Evolutionary conservation across 192 early-diverging fungal species (phyloP).

Genomic region (Gorgonomyces haynaldii): DNA sequence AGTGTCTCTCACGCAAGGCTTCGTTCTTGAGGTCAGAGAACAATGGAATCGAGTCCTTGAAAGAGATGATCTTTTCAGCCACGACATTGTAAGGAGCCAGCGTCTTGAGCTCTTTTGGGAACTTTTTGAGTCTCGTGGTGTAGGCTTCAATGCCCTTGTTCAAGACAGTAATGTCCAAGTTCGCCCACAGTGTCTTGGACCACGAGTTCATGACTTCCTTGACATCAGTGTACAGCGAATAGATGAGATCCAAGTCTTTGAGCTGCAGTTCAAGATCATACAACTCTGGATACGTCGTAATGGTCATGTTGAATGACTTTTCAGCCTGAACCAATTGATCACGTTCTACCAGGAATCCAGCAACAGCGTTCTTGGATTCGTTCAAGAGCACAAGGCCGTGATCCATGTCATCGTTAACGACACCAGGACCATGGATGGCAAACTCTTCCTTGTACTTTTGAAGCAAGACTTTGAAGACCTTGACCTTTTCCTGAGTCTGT

Average conservation of each 20-base stretch:
- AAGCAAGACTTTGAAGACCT: slow-evolving; percentile 34
- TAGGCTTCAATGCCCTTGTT: slow-evolving; percentile 49
- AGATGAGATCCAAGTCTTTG: slow-evolving; percentile 46
- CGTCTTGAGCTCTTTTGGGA: slow-evolving; percentile 50
- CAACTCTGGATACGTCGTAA: slow-evolving; percentile 52
- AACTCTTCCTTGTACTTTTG: slow-evolving; percentile 45
- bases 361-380: slow-evolving; percentile 32
- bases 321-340: slow-evolving; percentile 47
- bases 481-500: slow-evolving; percentile 41
- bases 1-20: slow-evolving; percentile 44
- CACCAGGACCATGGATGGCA: slow-evolving; percentile 38
- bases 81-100: slow-evolving; percentile 53
- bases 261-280: slow-evolving; percentile 44
- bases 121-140: slow-evolving; percentile 30
- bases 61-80: slow-evolving; percentile 51
- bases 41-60: slow-evolving; percentile 48
- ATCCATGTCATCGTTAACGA: slow-evolving; percentile 42
- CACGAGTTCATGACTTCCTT: slow-evolving; percentile 42
- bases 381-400: slow-evolving; percentile 33
- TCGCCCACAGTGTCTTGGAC: slow-evolving; percentile 53
- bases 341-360: slow-evolving; percentile 23
- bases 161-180: slow-evolving; percentile 44
- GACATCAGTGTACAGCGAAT: slow-evolving; percentile 45
- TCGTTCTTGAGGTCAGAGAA: slow-evolving; percentile 49
- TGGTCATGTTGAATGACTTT: slow-evolving; percentile 46